Evolutionary conservation across 768 basidiomycete species (phyloP).

Genomic region (Phanerodontia chrysosporium): DNA sequence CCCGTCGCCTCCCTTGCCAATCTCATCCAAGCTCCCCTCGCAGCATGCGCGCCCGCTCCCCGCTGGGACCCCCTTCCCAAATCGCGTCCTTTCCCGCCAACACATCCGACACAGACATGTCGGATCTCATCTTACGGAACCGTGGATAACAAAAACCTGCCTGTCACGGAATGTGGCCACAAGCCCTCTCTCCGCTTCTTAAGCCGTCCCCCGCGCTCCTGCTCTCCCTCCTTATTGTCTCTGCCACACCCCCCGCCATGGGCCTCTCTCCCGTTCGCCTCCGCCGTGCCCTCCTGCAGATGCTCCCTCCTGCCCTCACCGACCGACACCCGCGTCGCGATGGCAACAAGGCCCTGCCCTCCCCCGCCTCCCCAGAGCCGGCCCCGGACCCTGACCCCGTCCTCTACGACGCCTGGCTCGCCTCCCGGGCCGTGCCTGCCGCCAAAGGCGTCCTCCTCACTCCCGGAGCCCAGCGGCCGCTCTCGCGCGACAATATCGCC

Average conservation of each 20-base stretch:
- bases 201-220: background rate
- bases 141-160: constrained; percentile 20
- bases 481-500: constrained; percentile 50
- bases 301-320: constrained; percentile 2
- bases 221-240: constrained; percentile 10
- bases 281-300: constrained; percentile 7
- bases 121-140: constrained; percentile 25
- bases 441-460: constrained; percentile 19
- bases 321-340: background rate
- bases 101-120: constrained; percentile 17
- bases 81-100: constrained; percentile 20
- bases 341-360: background rate
- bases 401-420: constrained; percentile 25
- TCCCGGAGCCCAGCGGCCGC: constrained; percentile 68
- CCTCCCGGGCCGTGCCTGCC: constrained; percentile 20
- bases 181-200: constrained; percentile 5
- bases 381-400: background rate
- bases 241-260: constrained; percentile 9
- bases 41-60: background rate
- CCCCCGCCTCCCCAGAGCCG: background rate
- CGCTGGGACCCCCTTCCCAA: constrained; percentile 9
- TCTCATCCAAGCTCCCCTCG: background rate
- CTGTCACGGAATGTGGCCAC: constrained; percentile 20
- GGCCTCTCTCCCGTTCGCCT: constrained; percentile 1
- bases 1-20: background rate